Evolutionary conservation across 805 yeast species (phyloP).

Genomic region (Starmera quercuum): DNA sequence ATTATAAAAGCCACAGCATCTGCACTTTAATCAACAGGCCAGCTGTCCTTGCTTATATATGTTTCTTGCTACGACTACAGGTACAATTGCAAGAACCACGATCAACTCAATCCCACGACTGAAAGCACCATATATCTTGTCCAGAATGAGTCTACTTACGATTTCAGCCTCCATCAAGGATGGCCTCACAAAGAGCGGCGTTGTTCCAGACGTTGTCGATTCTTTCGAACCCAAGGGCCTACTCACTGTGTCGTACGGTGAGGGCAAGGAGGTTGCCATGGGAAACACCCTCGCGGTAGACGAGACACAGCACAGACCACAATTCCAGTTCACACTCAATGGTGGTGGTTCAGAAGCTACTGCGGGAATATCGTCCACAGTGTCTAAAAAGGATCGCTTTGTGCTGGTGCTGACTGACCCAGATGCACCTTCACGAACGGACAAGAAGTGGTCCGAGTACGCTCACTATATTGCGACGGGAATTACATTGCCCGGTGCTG

Average conservation of each 20-base stretch:
- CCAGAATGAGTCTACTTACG: constrained; percentile 6
- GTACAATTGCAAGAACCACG: too few relatives aligned
- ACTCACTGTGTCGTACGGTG: constrained; percentile 58
- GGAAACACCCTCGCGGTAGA: constrained; percentile 65
- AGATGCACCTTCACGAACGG: constrained; percentile 82
- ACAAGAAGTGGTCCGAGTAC: constrained; percentile 83
- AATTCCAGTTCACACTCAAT: constrained; percentile 56
- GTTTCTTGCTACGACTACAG: too few relatives aligned
- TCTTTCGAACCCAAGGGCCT: constrained; percentile 25
- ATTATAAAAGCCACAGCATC: too few relatives aligned
- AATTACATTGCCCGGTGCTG: constrained; percentile 36
- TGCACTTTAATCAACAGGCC: too few relatives aligned
- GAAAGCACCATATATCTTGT: too few relatives aligned
- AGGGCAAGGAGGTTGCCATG: constrained; percentile 55
- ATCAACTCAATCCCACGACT: too few relatives aligned
- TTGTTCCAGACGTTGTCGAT: constrained; percentile 35
- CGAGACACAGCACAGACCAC: constrained; percentile 64
- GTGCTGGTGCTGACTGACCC: constrained; percentile 85
- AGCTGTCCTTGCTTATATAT: too few relatives aligned
- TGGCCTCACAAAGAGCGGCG: constrained; percentile 29
- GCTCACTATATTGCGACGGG: constrained; percentile 66
- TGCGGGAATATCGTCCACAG: constrained; percentile 30
- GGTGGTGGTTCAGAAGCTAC: too few relatives aligned
- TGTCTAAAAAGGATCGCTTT: constrained; percentile 42
- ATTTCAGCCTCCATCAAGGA: constrained; percentile 25